Base-by-base conservation (phyloP, 2,329 filamentous ascomycete genomes). In the Colletotrichum sp. region DNA sequence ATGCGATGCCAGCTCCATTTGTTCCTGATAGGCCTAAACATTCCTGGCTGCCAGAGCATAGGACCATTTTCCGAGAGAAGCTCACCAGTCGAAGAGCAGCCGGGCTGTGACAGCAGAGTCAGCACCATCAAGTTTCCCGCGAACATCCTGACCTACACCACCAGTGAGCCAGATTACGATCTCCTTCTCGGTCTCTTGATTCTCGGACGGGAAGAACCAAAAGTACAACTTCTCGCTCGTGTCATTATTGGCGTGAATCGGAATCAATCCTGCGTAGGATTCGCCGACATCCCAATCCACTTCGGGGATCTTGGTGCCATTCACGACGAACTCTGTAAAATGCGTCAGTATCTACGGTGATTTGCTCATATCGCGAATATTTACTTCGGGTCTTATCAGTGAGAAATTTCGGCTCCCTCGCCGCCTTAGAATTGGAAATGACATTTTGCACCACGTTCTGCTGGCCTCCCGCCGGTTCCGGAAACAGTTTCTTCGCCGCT, bases 31-130 rank as follows among this genome's bases (percentile, higher is more conserved):
- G 94, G 94, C 22, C 88, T 87, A 71, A 88, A 90, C 1, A 93
- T 96, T 39, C 95, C 95, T 15, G 91, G 88, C 81, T 93, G 90
- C 93, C 93, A 95, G 7, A 90, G 73, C 80, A 95, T 93, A 0
- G 94, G 93, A 0, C 95, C 94, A 79, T 95, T 96, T 79, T 96
- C 95, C 67, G 95, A 93, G 12, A 96, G 82, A 3, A 96, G 86
- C 9, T 93, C 94, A 78, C 92, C 89, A 8, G 95, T 87, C 2
- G 92, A 94, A 36, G 87, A 88, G 79, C 89, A 92, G 28, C 89
- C 90, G n/a, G 90, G 90, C 87, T 90, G 18, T 10, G 15, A 15
- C 16, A 16, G 8, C 8, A 3, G 2, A 1, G 9, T 5, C 6
- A 69, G 12, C 6, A 12, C 4, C 1, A 68, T 12, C 2, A 6